Evolutionary conservation across 2,329 filamentous ascomycete species (phyloP).

Genomic region (Cyphellophora europaea): DNA sequence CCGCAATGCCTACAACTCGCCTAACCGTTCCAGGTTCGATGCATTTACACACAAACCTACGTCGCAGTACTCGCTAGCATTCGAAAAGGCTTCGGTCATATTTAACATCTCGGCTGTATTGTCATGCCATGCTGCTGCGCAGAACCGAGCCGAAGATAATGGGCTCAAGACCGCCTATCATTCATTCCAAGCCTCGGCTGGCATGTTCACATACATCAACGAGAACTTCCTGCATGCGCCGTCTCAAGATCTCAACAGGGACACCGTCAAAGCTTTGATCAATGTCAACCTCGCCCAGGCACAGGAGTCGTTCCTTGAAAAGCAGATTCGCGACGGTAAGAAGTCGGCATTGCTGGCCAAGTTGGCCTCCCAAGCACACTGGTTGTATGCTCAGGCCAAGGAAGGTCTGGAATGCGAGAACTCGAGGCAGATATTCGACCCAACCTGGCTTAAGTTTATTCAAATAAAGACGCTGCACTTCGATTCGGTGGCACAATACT

Average conservation of each 20-base stretch:
- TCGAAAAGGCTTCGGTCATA: slow-evolving; percentile 97
- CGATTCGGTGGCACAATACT: slow-evolving; percentile 82
- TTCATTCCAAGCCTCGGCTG: slow-evolving; percentile 93
- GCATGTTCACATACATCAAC: slow-evolving; percentile 99
- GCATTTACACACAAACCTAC: slow-evolving; percentile 99
- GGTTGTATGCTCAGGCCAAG: slow-evolving; percentile 75
- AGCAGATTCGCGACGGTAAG: slow-evolving; percentile 86
- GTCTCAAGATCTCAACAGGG: slow-evolving; percentile 87
- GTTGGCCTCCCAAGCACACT: slow-evolving; percentile 80
- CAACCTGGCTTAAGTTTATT: slow-evolving; percentile 72
- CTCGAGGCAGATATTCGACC: slow-evolving; percentile 83
- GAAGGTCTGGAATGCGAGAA: slow-evolving; percentile 93
- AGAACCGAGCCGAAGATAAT: slow-evolving; percentile 83
- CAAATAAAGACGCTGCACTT: slow-evolving; percentile 71
- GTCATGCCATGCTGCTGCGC: slow-evolving; percentile 87
- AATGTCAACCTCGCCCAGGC: slow-evolving; percentile 88
- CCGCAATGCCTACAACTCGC: slow-evolving; percentile 3
- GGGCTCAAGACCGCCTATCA: slow-evolving; percentile 96
- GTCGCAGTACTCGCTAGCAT: slow-evolving; percentile 89
- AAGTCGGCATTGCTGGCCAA: slow-evolving; percentile 89
- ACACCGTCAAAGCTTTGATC: slow-evolving; percentile 93
- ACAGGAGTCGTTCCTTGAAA: slow-evolving; percentile 95
- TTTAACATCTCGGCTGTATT: slow-evolving; percentile 98
- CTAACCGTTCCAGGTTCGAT: slow-evolving; percentile 63
- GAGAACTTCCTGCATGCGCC: slow-evolving; percentile 98